Evolutionary conservation across 78 protist species (phyloP).

Genomic region (Guillardia theta): DNA sequence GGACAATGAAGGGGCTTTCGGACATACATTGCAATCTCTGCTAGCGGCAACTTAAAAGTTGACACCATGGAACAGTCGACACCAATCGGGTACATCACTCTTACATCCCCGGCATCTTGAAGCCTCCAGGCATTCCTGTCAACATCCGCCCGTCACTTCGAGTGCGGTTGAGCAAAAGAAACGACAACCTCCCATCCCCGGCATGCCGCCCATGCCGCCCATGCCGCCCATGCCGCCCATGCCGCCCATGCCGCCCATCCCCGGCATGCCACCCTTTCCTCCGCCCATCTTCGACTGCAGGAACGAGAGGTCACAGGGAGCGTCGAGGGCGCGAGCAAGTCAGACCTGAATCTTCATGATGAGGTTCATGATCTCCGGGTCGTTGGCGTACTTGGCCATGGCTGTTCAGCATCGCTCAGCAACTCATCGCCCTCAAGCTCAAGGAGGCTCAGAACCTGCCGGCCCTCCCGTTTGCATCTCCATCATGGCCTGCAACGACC

Average conservation of each 20-base stretch:
- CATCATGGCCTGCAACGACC: not conserved
- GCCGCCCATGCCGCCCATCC: constrained; percentile 18
- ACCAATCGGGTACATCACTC: too few species aligned
- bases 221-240: not conserved
- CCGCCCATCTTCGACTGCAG: constrained; percentile 27
- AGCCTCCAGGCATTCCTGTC: too few species aligned
- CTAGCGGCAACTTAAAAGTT: too few species aligned
- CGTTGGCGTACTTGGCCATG: constrained; percentile 20
- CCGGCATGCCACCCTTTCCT: not conserved
- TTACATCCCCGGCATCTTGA: too few species aligned
- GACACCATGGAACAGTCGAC: too few species aligned
- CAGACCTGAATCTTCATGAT: not conserved
- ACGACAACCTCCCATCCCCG: not conserved
- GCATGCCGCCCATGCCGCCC: constrained; percentile 16
- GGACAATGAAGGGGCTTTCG: too few species aligned
- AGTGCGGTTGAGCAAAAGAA: not conserved
- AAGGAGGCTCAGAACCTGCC: too few species aligned
- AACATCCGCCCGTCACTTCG: too few species aligned
- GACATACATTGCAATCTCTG: too few species aligned
- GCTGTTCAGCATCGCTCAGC: too few species aligned
- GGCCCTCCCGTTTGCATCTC: constrained; percentile 22
- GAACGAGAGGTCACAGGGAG: not conserved
- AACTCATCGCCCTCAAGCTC: too few species aligned
- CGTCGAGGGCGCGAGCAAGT: not conserved
- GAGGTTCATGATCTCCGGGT: constrained; percentile 2